phyloP scores from a whole-genome alignment of 208 protist genomes.

The Naegleria gruberi region DNA sequence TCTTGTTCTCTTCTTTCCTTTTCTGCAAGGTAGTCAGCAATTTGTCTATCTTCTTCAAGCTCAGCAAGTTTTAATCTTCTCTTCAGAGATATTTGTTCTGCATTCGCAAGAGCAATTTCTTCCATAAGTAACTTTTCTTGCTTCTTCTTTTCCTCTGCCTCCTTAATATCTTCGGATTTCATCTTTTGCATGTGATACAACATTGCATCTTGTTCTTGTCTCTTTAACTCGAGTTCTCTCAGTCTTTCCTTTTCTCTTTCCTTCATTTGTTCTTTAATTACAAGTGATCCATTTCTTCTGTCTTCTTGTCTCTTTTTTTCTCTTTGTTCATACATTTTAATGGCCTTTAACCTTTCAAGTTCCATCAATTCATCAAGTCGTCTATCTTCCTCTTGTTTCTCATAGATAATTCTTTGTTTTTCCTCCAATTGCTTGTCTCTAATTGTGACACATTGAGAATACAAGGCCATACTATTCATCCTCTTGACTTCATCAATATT shows the following conservation, averaged over 20 bases:
- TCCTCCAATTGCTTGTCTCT: slow-evolving; percentile 75
- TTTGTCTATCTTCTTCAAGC: slow-evolving; percentile 67
- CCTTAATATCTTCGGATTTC: slow-evolving; percentile 67
- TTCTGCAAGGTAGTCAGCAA: slow-evolving; percentile 68
- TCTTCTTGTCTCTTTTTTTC: slow-evolving; percentile 67
- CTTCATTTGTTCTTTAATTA: slow-evolving; percentile 75
- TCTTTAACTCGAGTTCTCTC: slow-evolving; percentile 67
- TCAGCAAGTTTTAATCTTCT: slow-evolving; percentile 30
- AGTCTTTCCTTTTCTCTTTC: slow-evolving; percentile 73
- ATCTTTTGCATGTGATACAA: slow-evolving; percentile 69
- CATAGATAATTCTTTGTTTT: slow-evolving; percentile 52
- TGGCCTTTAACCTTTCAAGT: slow-evolving; percentile 64
- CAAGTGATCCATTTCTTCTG: slow-evolving; percentile 58
- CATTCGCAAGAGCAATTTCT: slow-evolving; percentile 78
- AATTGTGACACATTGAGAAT: slow-evolving; percentile 76
- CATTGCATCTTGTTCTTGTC: slow-evolving; percentile 84
- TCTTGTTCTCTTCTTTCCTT: slow-evolving; percentile 73
- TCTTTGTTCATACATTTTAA: slow-evolving; percentile 75
- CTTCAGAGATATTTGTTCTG: slow-evolving; percentile 80
- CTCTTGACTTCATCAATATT: slow-evolving; percentile 76
- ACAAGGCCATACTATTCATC: slow-evolving; percentile 77
- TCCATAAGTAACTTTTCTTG: slow-evolving; percentile 67
- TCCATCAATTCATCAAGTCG: slow-evolving; percentile 68
- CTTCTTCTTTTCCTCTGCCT: slow-evolving; percentile 66
- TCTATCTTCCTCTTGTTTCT: slow-evolving; percentile 56